Evolutionary conservation across 2,329 filamentous ascomycete species (phyloP).

Genomic region (Exophiala calicioides): DNA sequence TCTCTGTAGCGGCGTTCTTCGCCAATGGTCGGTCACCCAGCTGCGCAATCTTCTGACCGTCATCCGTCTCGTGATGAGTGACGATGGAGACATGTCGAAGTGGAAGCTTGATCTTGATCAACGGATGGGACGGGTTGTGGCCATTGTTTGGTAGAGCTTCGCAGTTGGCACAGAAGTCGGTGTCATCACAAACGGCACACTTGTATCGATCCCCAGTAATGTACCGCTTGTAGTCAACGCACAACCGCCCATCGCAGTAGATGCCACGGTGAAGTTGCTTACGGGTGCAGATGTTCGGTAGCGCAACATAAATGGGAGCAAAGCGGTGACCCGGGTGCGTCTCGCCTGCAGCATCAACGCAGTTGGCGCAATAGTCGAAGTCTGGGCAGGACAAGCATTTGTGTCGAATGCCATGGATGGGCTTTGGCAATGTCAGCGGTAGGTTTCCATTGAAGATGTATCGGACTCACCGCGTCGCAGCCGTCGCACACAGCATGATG

Average conservation of each 20-base stretch:
- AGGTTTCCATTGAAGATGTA: neutral
- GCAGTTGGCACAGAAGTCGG: constrained; percentile 92
- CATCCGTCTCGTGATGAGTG: constrained; percentile 74
- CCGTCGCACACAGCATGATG: constrained; percentile 94
- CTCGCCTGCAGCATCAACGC: constrained; percentile 65
- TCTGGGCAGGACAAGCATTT: constrained; percentile 97
- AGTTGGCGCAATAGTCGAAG: constrained; percentile 89
- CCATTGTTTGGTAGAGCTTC: constrained; percentile 81
- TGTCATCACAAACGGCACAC: constrained; percentile 92
- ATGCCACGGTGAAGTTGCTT: constrained; percentile 72
- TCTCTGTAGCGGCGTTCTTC: constrained; percentile 56
- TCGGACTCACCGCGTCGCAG: constrained; percentile 67
- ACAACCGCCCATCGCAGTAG: constrained; percentile 92
- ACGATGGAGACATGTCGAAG: constrained; percentile 85
- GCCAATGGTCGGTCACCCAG: constrained; percentile 67
- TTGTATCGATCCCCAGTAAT: constrained; percentile 92
- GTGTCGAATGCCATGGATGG: constrained; percentile 85
- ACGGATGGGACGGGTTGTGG: constrained; percentile 93
- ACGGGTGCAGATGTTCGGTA: constrained; percentile 34
- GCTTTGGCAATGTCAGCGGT: constrained; percentile 49
- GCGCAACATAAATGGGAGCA: constrained; percentile 77
- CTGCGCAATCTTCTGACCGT: constrained; percentile 63
- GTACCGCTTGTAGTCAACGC: constrained; percentile 61
- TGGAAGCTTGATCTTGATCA: constrained; percentile 95
- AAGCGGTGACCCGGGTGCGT: constrained; percentile 86